Evolutionary conservation across 129 eudicot genomes (phyloP), one percentile per base, ranked within the genome.

Genomic region (Flaveria trinervia): DNA sequence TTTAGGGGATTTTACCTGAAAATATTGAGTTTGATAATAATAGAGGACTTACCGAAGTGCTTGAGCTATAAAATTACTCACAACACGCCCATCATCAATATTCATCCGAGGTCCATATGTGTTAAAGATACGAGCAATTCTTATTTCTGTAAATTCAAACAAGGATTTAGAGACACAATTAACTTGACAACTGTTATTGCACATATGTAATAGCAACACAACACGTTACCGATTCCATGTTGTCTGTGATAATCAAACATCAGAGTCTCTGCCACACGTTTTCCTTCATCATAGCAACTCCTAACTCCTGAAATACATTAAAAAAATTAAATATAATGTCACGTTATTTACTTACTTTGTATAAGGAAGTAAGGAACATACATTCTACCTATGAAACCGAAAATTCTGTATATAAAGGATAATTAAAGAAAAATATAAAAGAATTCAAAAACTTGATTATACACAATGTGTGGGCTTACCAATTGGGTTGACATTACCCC

Each of bases 401-500:
- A 36, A 5, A 36, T 36, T 36, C 41, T 36, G 41, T 36, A 36
- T 36, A 5, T 36, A 36, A 36, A 36, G 41, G 0, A 36, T 36
- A 36, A 36, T 9, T 56, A 56, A 9, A 56, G 15, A 56, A 22
- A 20, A 56, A 22, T 18, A 17, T 0, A 17, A 17, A 69, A 9
- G 54, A 12, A 20, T 30, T 52, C 17, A 71, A 16, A 71, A 71
- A 71, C 45, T 7, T 4, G 28, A 11, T 16, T 23, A 59, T 41
- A 28, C 26, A 44, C 6, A 2, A 79, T 26, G 30, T 9, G 43
- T 55, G 67, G 68, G 76, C 86, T 78, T 92, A 89, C 97, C 97
- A 10, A 92, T 92, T 59, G 97, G 97, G 86, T 92, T 92, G 68
- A 92, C 97, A 77, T 92, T 92, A 68, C 97, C 97, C 97, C 97